Conservation (phyloP, 2,329 filamentous ascomycete species). For the Sclerotinia spermophila region DNA sequence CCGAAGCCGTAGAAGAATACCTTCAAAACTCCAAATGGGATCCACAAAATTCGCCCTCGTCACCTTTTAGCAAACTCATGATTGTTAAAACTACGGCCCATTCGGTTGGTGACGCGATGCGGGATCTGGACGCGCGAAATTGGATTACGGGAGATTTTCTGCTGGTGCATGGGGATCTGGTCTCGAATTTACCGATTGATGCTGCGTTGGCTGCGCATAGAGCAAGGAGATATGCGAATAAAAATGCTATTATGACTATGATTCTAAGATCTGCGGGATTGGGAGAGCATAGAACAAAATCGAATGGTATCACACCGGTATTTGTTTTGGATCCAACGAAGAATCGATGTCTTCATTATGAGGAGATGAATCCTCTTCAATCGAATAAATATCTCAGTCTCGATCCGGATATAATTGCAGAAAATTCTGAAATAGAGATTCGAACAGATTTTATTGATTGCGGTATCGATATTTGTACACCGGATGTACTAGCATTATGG, state of each 20-base stretch:
- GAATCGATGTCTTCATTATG: conserved; percentile 85
- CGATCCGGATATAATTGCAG: conserved; percentile 73
- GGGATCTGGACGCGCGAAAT: conserved; percentile 82
- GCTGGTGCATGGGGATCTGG: conserved; percentile 85
- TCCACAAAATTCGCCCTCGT: conserved; percentile 60
- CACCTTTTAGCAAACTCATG: conserved; percentile 74
- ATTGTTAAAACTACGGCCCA: conserved; percentile 82
- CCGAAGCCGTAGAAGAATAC: conserved; percentile 82
- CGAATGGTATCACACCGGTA: conserved; percentile 69
- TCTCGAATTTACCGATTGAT: conserved; percentile 86
- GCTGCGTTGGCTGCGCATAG: conserved; percentile 73
- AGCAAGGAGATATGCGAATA: conserved; percentile 74
- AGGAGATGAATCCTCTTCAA: conserved; percentile 74
- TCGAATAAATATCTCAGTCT: conserved; percentile 64
- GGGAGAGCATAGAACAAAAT: conserved; percentile 69
- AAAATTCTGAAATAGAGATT: conserved; percentile 72
- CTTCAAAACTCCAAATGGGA: conserved; percentile 76
- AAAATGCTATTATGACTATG: conserved; percentile 98
- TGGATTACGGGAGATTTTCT: conserved; percentile 89
- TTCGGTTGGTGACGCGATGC: conserved; percentile 90
- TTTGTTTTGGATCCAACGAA: conserved; percentile 82
- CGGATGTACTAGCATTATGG: conserved; percentile 91
- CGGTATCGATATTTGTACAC: conserved; percentile 95
- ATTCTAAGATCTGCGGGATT: conserved; percentile 75
- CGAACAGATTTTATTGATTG: conserved; percentile 88